Conservation (phyloP, 129 eudicot genomes). For the Gnaphalium uliginosum region DNA sequence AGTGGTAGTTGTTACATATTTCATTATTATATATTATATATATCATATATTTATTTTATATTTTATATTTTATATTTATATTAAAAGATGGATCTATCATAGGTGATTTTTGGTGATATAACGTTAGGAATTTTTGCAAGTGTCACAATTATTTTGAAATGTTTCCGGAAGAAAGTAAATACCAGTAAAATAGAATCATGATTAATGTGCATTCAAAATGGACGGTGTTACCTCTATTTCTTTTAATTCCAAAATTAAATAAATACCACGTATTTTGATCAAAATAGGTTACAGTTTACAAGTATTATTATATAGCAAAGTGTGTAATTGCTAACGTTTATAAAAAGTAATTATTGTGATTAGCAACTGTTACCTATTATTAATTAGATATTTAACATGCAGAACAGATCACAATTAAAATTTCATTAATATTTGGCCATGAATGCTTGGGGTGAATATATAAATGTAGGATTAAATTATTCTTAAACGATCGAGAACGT, state of each 20-base stretch:
- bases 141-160: not conserved
- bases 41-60: too few relatives aligned
- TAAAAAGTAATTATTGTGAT: not conserved
- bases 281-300: conserved; percentile 15
- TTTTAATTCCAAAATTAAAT: conserved; percentile 8
- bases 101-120: too few relatives aligned
- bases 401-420: not conserved
- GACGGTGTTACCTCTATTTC: conserved; percentile 22
- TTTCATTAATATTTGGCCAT: not conserved
- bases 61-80: too few relatives aligned
- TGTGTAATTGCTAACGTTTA: not conserved
- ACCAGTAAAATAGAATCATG: conserved; percentile 1
- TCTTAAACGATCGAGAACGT: not conserved
- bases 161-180: not conserved
- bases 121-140: not conserved
- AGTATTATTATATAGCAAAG: not conserved
- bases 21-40: too few relatives aligned
- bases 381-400: not conserved
- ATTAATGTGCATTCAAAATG: conserved; percentile 25
- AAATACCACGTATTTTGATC: conserved; percentile 14
- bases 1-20: too few relatives aligned
- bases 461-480: not conserved
- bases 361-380: not conserved
- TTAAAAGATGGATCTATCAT: too few relatives aligned
- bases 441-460: not conserved